Conservation (phyloP, 2,329 filamentous ascomycete genomes). For the Onygena corvina region DNA sequence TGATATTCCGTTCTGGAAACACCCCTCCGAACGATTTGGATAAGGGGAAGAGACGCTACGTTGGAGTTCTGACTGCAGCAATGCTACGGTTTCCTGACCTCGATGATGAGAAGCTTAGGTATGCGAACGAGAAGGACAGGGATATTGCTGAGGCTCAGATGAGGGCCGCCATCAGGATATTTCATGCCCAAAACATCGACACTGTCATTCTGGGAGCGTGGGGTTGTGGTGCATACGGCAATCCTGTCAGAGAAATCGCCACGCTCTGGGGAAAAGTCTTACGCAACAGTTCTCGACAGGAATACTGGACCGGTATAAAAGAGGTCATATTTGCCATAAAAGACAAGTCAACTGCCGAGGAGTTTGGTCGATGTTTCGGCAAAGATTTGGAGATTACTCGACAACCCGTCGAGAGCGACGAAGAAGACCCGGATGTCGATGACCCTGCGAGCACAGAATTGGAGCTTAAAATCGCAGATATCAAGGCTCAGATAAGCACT, state of each 20-base stretch:
- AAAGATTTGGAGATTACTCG: slow-evolving; percentile 1
- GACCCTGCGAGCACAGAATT: not conserved
- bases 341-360: slow-evolving; percentile 2
- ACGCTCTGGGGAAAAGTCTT: slow-evolving; percentile 8
- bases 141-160: slow-evolving; percentile 9
- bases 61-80: slow-evolving; percentile 10
- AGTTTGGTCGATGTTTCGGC: slow-evolving; percentile 9
- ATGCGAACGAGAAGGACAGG: slow-evolving; percentile 1
- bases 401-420: not conserved
- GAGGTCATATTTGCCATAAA: slow-evolving; percentile 11
- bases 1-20: slow-evolving; percentile 8
- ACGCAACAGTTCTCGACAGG: not conserved
- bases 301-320: slow-evolving; percentile 7
- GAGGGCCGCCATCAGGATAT: slow-evolving; percentile 11
- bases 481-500: slow-evolving; percentile 4
- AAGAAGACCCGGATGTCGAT: not conserved
- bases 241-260: slow-evolving; percentile 9
- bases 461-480: slow-evolving; percentile 7
- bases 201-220: slow-evolving; percentile 9
- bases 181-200: slow-evolving; percentile 8
- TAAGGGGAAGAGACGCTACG: slow-evolving; percentile 8
- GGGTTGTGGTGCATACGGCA: slow-evolving; percentile 11
- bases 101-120: slow-evolving; percentile 1
- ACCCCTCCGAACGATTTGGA: slow-evolving; percentile 4
- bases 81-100: slow-evolving; percentile 12